Percentiles rank a stretch among this genome's conserved stretches.
phyloP scores from a whole-genome alignment of 2,329 filamentous ascomycete species.

The Aspergillus thermomutatus region DNA sequence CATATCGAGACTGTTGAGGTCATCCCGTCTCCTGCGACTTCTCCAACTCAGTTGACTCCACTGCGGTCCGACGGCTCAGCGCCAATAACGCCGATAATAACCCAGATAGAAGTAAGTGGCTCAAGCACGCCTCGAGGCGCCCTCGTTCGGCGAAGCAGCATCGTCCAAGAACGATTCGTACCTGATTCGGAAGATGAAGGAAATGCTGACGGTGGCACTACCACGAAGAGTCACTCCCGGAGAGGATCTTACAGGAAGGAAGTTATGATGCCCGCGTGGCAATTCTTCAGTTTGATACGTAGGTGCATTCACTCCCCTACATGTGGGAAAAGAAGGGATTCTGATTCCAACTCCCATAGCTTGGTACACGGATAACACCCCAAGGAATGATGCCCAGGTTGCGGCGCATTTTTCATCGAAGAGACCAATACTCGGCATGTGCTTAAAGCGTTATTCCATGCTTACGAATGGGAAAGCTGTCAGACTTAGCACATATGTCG shows the following conservation, averaged over 20 bases:
- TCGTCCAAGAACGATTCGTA: conserved; percentile 44
- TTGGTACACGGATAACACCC: conserved; percentile 74
- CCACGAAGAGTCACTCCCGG: conserved; percentile 23
- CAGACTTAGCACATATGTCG: conserved; percentile 77
- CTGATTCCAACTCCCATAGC: conserved; percentile 52
- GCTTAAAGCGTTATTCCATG: conserved; percentile 84
- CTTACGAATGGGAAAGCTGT: conserved; percentile 64
- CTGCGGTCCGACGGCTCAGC: conserved; percentile 18
- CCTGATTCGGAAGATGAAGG: conserved; percentile 43
- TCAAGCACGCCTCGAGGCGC: conserved; percentile 19
- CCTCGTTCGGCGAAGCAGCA: conserved; percentile 36
- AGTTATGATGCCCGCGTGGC: conserved; percentile 93
- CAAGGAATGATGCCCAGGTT: conserved; percentile 70
- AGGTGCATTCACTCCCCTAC: conserved; percentile 37
- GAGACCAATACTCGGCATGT: conserved; percentile 85
- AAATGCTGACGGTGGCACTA: conserved; percentile 29
- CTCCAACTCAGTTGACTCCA: conserved; percentile 26
- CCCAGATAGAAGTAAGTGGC: conserved; percentile 24
- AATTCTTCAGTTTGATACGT: conserved; percentile 93
- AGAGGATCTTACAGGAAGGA: conserved; percentile 62
- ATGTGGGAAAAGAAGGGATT: conserved; percentile 22
- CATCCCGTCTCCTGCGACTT: conserved; percentile 33
- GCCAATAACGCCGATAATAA: conserved; percentile 26
- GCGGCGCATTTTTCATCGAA: conserved; percentile 81
- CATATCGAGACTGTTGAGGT: conserved; percentile 46